Evolutionary conservation across 23 red algal species (phyloP), one percentile per base, ranked within the genome.

Genomic region (Chondrus crispus): DNA sequence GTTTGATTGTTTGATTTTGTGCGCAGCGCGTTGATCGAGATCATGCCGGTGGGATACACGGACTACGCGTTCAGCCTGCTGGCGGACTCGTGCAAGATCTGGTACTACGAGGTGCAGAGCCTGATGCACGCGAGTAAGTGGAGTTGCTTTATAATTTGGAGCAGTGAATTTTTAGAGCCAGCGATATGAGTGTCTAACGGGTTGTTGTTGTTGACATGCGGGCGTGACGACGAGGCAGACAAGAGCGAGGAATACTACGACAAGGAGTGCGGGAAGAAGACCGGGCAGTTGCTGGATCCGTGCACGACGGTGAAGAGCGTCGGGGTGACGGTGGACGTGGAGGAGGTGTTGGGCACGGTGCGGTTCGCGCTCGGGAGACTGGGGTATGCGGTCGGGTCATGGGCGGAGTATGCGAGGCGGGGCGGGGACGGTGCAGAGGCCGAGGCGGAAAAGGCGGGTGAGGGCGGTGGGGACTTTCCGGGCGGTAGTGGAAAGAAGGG

Each of bases 31-130:
- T 41, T 76, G 71, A 76, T 76, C 12, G 71, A 76, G 43, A 20
- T 76, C 22, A 76, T 76, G 71, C 71, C 71, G 26, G 71, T 76
- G 37, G 71, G 71, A 76, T 76, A 76, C 71, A 76, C 71, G 43
- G 71, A 76, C 38, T 76, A 45, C 2, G 71, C 71, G 0, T 76
- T 76, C 38, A 24, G 43, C 26, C 38, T 76, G 24, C 35, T 76
- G 24, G 26, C 71, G 7, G 71, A 76, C 33, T 45, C 35, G 24
- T 76, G 71, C 71, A 76, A 76, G 71, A 76, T 76, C 43, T 76
- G 71, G 71, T 76, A 76, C 38, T 41, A 76, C 43, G 71, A 76
- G 43, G 9, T 76, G 37, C 71, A 76, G 71, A 41, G 71, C 71
- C 22, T 36, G 71, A 22, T 47, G 43, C 45, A 26, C 35, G 38